Evolutionary conservation across 2,329 filamentous ascomycete genomes (phyloP), one percentile per base, ranked within the genome.

Genomic region (Botrytis hyacinthi): DNA sequence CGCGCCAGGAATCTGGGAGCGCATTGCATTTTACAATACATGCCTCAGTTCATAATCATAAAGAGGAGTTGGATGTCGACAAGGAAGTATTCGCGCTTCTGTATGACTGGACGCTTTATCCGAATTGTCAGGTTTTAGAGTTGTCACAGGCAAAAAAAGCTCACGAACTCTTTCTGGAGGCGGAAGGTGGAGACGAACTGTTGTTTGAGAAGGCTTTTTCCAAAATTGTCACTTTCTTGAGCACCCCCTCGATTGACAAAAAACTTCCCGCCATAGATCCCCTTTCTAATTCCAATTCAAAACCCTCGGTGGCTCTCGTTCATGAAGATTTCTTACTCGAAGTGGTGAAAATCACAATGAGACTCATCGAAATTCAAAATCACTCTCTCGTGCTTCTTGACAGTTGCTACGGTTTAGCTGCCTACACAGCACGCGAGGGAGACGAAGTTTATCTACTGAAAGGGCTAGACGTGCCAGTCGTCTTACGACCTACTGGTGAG

Each of bases 121-220:
- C 48, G 6, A 1, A 51, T 51, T 51, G 48, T 51, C 48, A 14
- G 48, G 0, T 51, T 4, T n/a, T 51, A 6, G 4, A 51, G 6
- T 1, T 2, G 3, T 1, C 48, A 1, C 10, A 51, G 5, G 48
- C 48, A 14, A 14, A 51, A n/a, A 6, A 7, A 51, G 10, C 48
- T 14, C 1, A 51, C 7, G 48, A n/a, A 14, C 10, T 14, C 6
- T 3, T 51, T n/a, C 22, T 51, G 10, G 4, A 14, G 10, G 26
- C 14, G 26, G 26, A n/a, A 51, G 26, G 1, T 51, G 10, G 48
- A 3, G 26, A 3, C 14, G 26, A 14, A 14, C 0, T 0, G 22
- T 26, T 0, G 22, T 26, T 2, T n/a, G 0, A 1, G 0, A n/a
- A n/a, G 4, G 4, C 4, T 51, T 1, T n/a, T n/a, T 0, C 0